Percentiles rank a stretch among this genome's conserved stretches.
Conservation (phyloP, 768 basidiomycete genomes). For the Paxillus ammoniavirescens region DNA sequence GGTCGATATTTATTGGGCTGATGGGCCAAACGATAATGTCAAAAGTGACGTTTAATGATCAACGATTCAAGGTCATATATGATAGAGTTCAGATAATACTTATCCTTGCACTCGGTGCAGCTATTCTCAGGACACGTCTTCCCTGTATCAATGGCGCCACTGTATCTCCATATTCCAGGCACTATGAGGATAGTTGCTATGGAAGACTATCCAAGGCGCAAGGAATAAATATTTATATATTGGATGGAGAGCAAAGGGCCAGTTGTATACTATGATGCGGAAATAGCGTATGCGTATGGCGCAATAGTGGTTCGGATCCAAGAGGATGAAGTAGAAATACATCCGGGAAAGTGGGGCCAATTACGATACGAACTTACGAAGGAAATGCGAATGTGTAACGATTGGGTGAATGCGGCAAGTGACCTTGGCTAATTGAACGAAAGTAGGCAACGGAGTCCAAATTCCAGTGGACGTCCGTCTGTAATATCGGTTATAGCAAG, state of each 20-base stretch:
- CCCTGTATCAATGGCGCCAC: too few species aligned
- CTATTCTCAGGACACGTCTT: too few species aligned
- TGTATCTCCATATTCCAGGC: too few species aligned
- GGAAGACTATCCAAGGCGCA: background rate
- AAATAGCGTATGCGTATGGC: background rate
- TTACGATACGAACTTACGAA: background rate
- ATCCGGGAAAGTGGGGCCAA: background rate
- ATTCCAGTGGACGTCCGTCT: slow-evolving; percentile 26
- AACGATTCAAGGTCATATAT: too few species aligned
- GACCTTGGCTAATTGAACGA: slow-evolving; percentile 1
- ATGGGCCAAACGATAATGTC: too few species aligned
- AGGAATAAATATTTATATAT: background rate
- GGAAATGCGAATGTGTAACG: slow-evolving; percentile 5
- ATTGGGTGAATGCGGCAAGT: background rate
- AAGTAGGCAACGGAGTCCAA: slow-evolving; percentile 22
- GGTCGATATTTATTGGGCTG: too few species aligned
- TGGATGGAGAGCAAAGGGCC: background rate
- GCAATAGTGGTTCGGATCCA: background rate
- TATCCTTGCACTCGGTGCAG: too few species aligned
- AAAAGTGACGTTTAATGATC: too few species aligned
- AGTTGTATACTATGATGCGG: background rate
- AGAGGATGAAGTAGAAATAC: slow-evolving; percentile 18
- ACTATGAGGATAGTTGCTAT: background rate
- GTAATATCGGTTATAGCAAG: slow-evolving; percentile 10
- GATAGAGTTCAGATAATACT: too few species aligned